Base-by-base conservation (phyloP, 306 rosid genomes). In the Sophora flavescens region DNA sequence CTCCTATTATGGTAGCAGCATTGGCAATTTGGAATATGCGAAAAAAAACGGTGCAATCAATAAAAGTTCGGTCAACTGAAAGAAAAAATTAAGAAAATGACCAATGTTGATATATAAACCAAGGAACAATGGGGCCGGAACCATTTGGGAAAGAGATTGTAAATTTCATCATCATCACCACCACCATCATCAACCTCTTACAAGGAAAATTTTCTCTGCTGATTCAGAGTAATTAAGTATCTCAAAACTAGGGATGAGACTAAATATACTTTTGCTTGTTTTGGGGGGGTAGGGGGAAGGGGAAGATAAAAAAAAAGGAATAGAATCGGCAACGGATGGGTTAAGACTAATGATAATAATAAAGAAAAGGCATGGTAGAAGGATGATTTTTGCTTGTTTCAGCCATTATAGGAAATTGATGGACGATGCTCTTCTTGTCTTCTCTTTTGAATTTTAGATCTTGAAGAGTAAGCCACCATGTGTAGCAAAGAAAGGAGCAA, bases 401-500 rank as follows among this genome's bases (percentile, higher is more conserved):
- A 41, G 36, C 61, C 65, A 42, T 41, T 39, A 30, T 32, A 18
- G 56, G 44, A 45, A 63, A 62, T 33, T 70, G 79, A 54, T 8
- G 63, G 45, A 57, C 74, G 78, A 72, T 47, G 63, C 38, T 61
- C 80, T 33, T 56, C n/a, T 60, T 6, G 17, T 42, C 10, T 41
- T 41, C 45, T 41, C 45, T 7, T 8, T 44, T 7, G 4, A 17
- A 22, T 17, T 47, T 73, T 61, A 89, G 51, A 95, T 70, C 93
- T 92, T 96, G 83, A 92, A 92, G 53, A 96, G 93, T 64, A 96
- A 69, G 51, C 99, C 98, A 17, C 98, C 99, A 6, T 96, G 98
- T 0, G 93, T 92, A 16, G 99, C 98, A 7, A 96, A 96, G 93
- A 96, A 92, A 8, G 98, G 97, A 39, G 98, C 97, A 70, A 96